phyloP scores from a whole-genome alignment of 768 basidiomycete species.

The Sporobolomyces pararoseus region DNA sequence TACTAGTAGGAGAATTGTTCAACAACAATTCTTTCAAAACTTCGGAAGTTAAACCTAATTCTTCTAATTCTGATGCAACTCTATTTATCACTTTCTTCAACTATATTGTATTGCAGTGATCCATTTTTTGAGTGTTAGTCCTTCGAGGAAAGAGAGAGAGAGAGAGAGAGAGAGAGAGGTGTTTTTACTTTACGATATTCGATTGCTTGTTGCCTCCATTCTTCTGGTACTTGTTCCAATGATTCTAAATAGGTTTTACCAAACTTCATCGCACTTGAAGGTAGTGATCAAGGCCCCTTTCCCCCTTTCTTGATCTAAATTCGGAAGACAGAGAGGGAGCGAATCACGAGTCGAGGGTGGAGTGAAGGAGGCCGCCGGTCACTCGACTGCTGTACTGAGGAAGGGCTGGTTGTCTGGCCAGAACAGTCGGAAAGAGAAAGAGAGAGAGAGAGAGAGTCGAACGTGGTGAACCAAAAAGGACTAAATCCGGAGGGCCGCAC shows the following conservation, averaged over 20 bases:
- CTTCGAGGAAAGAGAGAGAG: too few relatives aligned
- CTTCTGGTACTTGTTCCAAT: constrained; percentile 63
- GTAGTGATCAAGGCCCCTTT: background rate
- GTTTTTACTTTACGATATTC: constrained; percentile 69
- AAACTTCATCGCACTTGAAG: constrained; percentile 48
- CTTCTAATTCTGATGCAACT: constrained; percentile 70
- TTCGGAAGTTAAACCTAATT: constrained; percentile 60
- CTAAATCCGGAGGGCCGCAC: too few relatives aligned
- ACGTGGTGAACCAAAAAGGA: too few relatives aligned
- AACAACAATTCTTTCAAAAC: constrained; percentile 53
- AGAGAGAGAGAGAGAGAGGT: background rate
- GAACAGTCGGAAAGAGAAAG: too few relatives aligned
- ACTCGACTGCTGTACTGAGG: too few relatives aligned
- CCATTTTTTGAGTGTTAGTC: background rate
- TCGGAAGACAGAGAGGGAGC: too few relatives aligned
- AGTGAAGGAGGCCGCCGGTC: too few relatives aligned
- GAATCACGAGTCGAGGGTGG: too few relatives aligned
- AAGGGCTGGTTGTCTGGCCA: too few relatives aligned
- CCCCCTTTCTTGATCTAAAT: too few relatives aligned
- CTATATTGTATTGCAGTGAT: constrained; percentile 51
- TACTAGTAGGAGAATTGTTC: constrained; percentile 39
- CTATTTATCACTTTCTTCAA: constrained; percentile 86
- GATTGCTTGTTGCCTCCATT: constrained; percentile 71
- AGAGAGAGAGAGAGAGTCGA: too few relatives aligned
- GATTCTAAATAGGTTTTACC: constrained; percentile 51